phyloP scores from a whole-genome alignment of 768 basidiomycete genomes.

The Terana coerulea region DNA sequence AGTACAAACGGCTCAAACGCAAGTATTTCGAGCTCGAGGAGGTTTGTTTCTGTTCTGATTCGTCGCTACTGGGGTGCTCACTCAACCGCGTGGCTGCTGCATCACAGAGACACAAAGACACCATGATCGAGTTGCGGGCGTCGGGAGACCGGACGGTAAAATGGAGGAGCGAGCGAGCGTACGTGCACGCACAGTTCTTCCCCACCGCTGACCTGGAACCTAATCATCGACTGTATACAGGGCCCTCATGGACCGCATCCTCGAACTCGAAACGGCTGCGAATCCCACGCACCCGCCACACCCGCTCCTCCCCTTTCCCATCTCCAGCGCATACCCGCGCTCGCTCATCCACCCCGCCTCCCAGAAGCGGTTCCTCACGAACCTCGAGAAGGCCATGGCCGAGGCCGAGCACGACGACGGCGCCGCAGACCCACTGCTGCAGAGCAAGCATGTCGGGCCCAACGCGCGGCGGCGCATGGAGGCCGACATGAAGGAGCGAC shows the following conservation, averaged over 20 bases:
- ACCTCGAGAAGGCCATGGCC: conserved; percentile 44
- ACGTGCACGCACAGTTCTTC: conserved; percentile 24
- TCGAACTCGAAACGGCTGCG: conserved; percentile 44
- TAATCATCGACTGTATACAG: conserved; percentile 37
- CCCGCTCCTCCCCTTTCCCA: conserved; percentile 24
- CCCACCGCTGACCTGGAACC: background rate
- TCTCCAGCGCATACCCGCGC: conserved; percentile 45
- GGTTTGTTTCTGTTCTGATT: conserved; percentile 35
- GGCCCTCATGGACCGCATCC: conserved; percentile 54
- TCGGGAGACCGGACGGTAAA: conserved; percentile 63
- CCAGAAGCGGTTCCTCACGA: conserved; percentile 42
- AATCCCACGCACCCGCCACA: conserved; percentile 24
- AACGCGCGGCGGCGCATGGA: conserved; percentile 41
- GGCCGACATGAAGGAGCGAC: conserved; percentile 35
- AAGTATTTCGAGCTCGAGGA: conserved; percentile 67
- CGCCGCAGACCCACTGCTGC: conserved; percentile 40
- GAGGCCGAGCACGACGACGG: conserved; percentile 45
- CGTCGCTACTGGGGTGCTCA: background rate
- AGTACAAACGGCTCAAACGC: conserved; percentile 62
- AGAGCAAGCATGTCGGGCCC: conserved; percentile 44
- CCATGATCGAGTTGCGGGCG: conserved; percentile 48
- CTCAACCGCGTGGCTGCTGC: no score
- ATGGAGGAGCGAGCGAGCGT: conserved; percentile 64
- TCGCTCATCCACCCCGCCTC: conserved; percentile 40
- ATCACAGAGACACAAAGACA: conserved; percentile 56